Evolutionary conservation across 768 basidiomycete genomes (phyloP).

Genomic region (Suillus alpinus): DNA sequence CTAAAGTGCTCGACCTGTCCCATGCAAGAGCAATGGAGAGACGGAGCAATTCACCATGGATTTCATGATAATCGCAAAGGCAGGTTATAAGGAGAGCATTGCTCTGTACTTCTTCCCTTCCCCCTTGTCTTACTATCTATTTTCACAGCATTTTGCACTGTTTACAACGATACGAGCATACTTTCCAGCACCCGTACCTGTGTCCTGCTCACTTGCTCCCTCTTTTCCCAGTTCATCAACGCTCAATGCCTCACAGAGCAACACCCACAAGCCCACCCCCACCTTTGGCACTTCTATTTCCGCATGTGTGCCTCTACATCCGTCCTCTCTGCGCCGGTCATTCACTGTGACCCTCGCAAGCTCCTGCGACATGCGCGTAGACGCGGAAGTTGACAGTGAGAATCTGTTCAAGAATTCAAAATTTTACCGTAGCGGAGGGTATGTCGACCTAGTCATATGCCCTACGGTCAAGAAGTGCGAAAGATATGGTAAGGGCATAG

Average conservation of each 20-base stretch:
- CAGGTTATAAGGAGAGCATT: slow-evolving; percentile 47
- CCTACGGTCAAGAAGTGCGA: slow-evolving; percentile 37
- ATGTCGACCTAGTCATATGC: slow-evolving; percentile 14
- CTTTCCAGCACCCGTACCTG: slow-evolving; percentile 1
- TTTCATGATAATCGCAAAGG: slow-evolving; percentile 58
- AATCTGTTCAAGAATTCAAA: slow-evolving; percentile 10
- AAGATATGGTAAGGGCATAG: too few relatives aligned
- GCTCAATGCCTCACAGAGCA: not conserved
- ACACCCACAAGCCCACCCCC: slow-evolving; percentile 31
- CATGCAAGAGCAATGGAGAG: slow-evolving; percentile 59
- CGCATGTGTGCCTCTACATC: slow-evolving; percentile 34
- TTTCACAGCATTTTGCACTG: not conserved
- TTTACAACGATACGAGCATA: not conserved
- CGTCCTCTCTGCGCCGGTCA: slow-evolving; percentile 41
- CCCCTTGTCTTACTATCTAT: slow-evolving; percentile 3
- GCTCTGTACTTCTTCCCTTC: slow-evolving; percentile 48
- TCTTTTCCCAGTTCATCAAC: not conserved
- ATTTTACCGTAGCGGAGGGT: slow-evolving; percentile 14
- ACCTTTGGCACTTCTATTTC: slow-evolving; percentile 38
- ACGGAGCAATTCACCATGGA: slow-evolving; percentile 80
- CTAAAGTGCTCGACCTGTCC: slow-evolving; percentile 79
- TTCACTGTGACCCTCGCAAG: slow-evolving; percentile 31
- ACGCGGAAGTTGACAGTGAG: slow-evolving; percentile 2
- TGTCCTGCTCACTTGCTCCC: not conserved
- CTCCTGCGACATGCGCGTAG: slow-evolving; percentile 14